These are phyloP conservation scores for Eimeria necatrix DNA, from an alignment of 169 alveolate genomes.

Conservation along the genomic window DNA sequence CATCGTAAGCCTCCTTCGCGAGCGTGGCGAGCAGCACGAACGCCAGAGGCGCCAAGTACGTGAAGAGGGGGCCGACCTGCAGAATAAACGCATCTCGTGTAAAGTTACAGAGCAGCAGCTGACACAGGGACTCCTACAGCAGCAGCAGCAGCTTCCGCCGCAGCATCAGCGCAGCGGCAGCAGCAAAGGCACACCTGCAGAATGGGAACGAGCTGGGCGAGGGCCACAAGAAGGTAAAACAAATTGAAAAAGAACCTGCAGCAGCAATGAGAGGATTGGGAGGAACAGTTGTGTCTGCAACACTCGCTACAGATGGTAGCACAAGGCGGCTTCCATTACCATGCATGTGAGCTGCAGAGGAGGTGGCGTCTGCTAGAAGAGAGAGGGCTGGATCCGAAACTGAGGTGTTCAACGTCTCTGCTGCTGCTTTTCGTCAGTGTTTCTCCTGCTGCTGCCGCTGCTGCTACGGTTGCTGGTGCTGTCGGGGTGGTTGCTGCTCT, in stretches of 20 bases:
- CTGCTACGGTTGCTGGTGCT: neutral
- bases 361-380: neutral
- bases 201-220: conserved; percentile 94
- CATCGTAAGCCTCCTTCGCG: conserved; percentile 97
- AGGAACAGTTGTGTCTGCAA: neutral
- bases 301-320: neutral
- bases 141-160: neutral
- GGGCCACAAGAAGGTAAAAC: conserved; percentile 95
- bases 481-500: neutral
- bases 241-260: conserved; percentile 94
- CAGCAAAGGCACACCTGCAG: conserved; percentile 85
- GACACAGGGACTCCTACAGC: neutral
- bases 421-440: too few species aligned
- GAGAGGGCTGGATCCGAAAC: neutral
- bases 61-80: conserved; percentile 96
- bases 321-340: neutral
- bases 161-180: neutral
- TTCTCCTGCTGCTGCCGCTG: neutral
- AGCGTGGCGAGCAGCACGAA: conserved; percentile 95
- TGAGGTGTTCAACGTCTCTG: neutral
- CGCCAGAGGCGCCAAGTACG: conserved; percentile 97
- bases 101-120: neutral
- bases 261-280: neutral
- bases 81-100: neutral
- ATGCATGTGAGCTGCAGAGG: neutral